Base-by-base conservation (phyloP, 2,329 filamentous ascomycete species). In the Clarireedia paspali region DNA sequence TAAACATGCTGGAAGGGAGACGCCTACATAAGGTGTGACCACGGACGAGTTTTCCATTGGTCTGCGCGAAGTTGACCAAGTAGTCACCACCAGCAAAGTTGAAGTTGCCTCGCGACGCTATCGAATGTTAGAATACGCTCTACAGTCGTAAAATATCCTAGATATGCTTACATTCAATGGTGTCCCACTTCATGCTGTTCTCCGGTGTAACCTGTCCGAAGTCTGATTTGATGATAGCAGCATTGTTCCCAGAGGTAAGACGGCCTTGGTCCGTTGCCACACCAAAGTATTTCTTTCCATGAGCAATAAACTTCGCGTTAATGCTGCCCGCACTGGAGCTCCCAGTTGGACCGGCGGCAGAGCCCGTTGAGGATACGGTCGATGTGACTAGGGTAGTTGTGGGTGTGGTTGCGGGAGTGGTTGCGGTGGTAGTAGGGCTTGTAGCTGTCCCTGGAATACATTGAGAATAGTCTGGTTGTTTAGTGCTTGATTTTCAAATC, bases 161-260 rank as follows among this genome's bases (percentile, higher is more conserved):
- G 4, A 2, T n/a, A 54, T 44, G 17, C 52, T 40, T 66, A 54
- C 66, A 64, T 67, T 85, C 73, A 17, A 74, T 74, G 36, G 77
- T 70, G 61, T 85, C 80, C 83, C 83, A 87, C 71, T 87, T 86
- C 80, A 87, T 84, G 67, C 75, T 80, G 74, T 88, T 87, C 74
- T 88, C 84, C 2, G 79, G 77, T 0, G 83, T 86, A 23, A 88
- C 73, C 68, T 82, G 78, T 20, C 83, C 83, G 59, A 87, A 87
- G 68, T 85, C 73, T 50, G 74, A 71, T 60, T 77, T 75, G 68
- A 87, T 80, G 64, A 84, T 75, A 57, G 74, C 73, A 15, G 75
- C 74, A 57, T 77, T 80, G 60, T 75, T 72, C 51, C 72, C 74
- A 9, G 72, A 66, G 30, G 67, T 72, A 4, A 87, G 75, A 10